A percentile compares a stretch with the other conserved stretches of the same genome.
Conservation (phyloP, 2,329 filamentous ascomycete genomes). For the Macrophomina pseudophaseolina region DNA sequence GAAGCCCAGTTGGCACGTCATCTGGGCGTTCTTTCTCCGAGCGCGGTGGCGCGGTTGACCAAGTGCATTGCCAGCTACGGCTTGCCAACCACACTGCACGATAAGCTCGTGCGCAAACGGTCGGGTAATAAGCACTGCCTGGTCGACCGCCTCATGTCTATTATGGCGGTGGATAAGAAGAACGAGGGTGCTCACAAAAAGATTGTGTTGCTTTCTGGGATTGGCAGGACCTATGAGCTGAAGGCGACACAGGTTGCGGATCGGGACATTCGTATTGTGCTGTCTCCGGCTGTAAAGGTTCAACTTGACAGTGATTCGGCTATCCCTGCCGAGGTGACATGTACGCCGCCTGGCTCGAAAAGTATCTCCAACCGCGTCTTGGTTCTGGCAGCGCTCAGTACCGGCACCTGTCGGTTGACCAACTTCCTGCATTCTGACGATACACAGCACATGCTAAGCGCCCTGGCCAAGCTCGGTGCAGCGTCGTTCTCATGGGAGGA, state of each 20-base stretch:
- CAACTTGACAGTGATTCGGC: constrained; percentile 70
- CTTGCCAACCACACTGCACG: constrained; percentile 81
- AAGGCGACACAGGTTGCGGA: constrained; percentile 91
- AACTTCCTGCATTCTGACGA: constrained; percentile 97
- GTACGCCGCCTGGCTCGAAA: constrained; percentile 93
- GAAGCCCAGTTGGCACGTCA: constrained; percentile 92
- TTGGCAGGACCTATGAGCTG: constrained; percentile 85
- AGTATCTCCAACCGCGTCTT: constrained; percentile 96
- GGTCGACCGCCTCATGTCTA: constrained; percentile 81
- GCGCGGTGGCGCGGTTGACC: constrained; percentile 83
- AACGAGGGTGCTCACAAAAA: constrained; percentile 96
- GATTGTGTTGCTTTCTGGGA: constrained; percentile 87
- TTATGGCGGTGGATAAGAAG: constrained; percentile 99
- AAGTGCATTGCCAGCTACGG: constrained; percentile 97
- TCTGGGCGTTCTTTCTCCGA: constrained; percentile 81
- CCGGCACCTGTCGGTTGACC: constrained; percentile 83
- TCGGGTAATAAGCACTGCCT: constrained; percentile 87
- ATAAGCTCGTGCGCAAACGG: constrained; percentile 79
- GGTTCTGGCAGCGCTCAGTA: constrained; percentile 85
- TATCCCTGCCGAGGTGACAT: constrained; percentile 65
- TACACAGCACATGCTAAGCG: constrained; percentile 95
- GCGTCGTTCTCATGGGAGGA: constrained; percentile 94
- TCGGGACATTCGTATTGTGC: constrained; percentile 76
- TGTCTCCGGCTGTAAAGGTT: constrained; percentile 79
- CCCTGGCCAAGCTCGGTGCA: constrained; percentile 81